A percentile compares a stretch with the other conserved stretches of the same genome.
Conservation (phyloP, 495 filamentous ascomycete species). For the Usnea hakonensis region DNA sequence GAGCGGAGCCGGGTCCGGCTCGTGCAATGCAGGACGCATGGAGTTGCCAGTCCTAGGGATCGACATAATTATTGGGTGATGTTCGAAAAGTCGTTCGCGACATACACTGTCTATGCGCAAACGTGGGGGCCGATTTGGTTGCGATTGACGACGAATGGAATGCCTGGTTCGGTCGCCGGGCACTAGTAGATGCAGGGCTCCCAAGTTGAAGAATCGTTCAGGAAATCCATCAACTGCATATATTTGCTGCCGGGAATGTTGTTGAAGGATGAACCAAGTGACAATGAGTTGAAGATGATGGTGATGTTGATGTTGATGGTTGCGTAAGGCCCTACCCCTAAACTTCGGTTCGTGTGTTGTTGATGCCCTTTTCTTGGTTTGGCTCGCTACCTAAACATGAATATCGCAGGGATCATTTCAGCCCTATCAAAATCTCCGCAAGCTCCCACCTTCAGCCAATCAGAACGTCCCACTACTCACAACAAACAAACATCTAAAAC, state of each 20-base stretch:
- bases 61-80: neutral
- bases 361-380: neutral
- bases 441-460: neutral
- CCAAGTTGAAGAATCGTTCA: neutral
- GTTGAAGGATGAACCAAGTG: neutral
- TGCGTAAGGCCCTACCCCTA: neutral
- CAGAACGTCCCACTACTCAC: neutral
- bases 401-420: neutral
- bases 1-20: neutral
- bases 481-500: no score
- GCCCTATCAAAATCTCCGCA: neutral
- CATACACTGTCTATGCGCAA: neutral
- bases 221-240: neutral
- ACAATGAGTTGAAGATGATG: neutral
- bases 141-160: constrained; percentile 15
- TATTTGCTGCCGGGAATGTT: neutral
- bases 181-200: constrained; percentile 7
- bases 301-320: neutral
- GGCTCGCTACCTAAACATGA: neutral
- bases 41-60: neutral
- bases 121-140: constrained; percentile 1
- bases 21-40: constrained; percentile 1
- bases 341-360: neutral
- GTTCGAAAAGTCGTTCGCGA: neutral
- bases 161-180: constrained; percentile 8